A percentile compares a stretch with the other conserved stretches of the same genome.
Evolutionary conservation across 768 basidiomycete species (phyloP).

Genomic region (Auricularia heimuer): DNA sequence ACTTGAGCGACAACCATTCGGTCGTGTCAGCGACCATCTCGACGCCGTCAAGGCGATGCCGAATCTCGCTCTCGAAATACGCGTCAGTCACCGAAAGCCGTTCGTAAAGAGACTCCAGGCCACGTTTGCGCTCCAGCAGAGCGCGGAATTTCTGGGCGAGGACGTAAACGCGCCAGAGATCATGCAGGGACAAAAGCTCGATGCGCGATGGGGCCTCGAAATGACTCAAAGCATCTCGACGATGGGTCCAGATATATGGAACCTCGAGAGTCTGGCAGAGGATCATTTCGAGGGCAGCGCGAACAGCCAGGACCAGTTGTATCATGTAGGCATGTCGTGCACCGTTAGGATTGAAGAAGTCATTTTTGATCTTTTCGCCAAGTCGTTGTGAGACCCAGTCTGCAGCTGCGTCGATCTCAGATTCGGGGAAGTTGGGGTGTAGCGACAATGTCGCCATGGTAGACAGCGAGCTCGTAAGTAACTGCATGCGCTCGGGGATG

Average conservation of each 20-base stretch:
- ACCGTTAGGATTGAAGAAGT: constrained; percentile 63
- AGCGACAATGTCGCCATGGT: constrained; percentile 47
- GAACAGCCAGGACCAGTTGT: constrained; percentile 69
- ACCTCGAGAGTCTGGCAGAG: constrained; percentile 89
- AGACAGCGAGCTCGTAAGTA: constrained; percentile 78
- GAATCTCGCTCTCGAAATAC: constrained; percentile 66
- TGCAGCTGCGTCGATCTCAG: constrained; percentile 71
- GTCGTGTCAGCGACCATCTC: constrained; percentile 86
- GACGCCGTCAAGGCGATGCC: constrained; percentile 61
- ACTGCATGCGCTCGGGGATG: constrained; percentile 92
- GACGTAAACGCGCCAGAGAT: constrained; percentile 87
- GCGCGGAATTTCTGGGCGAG: constrained; percentile 87
- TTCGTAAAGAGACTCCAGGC: constrained; percentile 52
- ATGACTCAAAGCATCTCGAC: constrained; percentile 80
- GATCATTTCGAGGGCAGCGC: constrained; percentile 66
- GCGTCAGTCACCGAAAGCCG: constrained; percentile 60
- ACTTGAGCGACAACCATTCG: constrained; percentile 84
- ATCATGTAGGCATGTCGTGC: constrained; percentile 48
- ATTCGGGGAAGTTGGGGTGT: constrained; percentile 54
- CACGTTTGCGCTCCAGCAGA: constrained; percentile 60
- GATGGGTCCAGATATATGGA: constrained; percentile 90
- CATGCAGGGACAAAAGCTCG: constrained; percentile 55
- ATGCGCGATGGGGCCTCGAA: constrained; percentile 57
- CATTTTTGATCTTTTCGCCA: constrained; percentile 56
- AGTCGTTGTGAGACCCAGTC: constrained; percentile 81